Evolutionary conservation across 306 rosid species (phyloP), one percentile per base, ranked within the genome.

Genomic region (Fagus crenata): DNA sequence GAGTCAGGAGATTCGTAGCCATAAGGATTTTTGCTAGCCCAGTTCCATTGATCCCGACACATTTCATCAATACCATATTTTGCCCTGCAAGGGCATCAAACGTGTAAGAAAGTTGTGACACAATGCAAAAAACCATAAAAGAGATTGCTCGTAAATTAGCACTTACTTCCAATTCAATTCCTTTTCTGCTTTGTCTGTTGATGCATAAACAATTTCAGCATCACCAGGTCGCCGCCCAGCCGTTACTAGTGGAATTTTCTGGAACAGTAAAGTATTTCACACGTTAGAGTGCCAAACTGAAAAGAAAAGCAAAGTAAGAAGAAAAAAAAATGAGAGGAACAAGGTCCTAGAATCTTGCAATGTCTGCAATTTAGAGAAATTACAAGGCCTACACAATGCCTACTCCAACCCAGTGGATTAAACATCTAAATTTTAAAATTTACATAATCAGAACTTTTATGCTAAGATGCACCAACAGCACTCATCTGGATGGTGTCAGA

Each of bases 1-100:
- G 87, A 72, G 46, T 80, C 88, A 32, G 84, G 72, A 32, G 92
- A 54, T 82, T 28, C 96, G 84, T 96, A 92, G 81, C 99, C 99
- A 28, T 85, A 92, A 13, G 97, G 99, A 69, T 95, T 95, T 84
- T 89, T 88, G 93, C 97, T 95, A 60, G 97, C 97, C 99, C 99
- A 95, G 81, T 95, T 95, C 99, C 99, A 95, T 82, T 95, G 99
- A 86, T 95, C 99, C 81, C 90, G 91, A 76, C 97, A 92, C 99
- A 95, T 95, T 85, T 92, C 99, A 5, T 88, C 88, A 49, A 95
- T 81, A 77, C 92, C 94, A 80, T 87, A 95, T 82, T 86, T 90
- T 40, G 97, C 96, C 88, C 99, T 95, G 96, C 82, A 85, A 54
- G 12, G 31, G 40, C 69, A 32, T 67, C 67, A 33, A 73, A 2